These are phyloP conservation scores for Pseudogymnoascus sp. DNA, from an alignment of 2,329 filamentous ascomycete genomes.

Conservation along the genomic window DNA sequence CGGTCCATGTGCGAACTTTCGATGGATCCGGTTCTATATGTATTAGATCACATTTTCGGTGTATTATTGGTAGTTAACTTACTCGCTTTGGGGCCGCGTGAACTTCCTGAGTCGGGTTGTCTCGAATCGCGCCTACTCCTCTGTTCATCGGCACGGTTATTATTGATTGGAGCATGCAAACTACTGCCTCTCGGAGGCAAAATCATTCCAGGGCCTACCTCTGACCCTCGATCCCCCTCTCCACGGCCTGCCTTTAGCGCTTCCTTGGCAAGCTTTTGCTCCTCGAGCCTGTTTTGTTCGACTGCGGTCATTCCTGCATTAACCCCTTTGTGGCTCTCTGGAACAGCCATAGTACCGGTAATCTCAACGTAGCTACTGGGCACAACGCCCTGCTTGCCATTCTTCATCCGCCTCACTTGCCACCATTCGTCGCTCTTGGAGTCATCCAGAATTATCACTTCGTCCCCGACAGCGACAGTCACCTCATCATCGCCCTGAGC, in stretches of 20 bases:
- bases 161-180: slow-evolving; percentile 56
- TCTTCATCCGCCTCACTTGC: slow-evolving; percentile 85
- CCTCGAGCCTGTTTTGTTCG: slow-evolving; percentile 70
- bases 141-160: slow-evolving; percentile 63
- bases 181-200: slow-evolving; percentile 75
- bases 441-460: slow-evolving; percentile 85
- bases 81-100: slow-evolving; percentile 61
- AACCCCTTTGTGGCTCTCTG: slow-evolving; percentile 35
- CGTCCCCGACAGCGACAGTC: slow-evolving; percentile 79
- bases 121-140: slow-evolving; percentile 64
- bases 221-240: slow-evolving; percentile 53
- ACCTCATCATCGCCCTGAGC: slow-evolving; percentile 96
- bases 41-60: background rate
- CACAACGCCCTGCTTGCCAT: slow-evolving; percentile 89
- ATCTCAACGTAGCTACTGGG: slow-evolving; percentile 94
- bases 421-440: slow-evolving; percentile 96
- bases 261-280: slow-evolving; percentile 75
- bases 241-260: slow-evolving; percentile 54
- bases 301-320: slow-evolving; percentile 59
- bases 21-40: slow-evolving; percentile 65
- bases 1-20: slow-evolving; percentile 88
- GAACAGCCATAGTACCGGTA: slow-evolving; percentile 54
- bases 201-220: slow-evolving; percentile 70
- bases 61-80: slow-evolving; percentile 33
- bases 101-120: slow-evolving; percentile 46